A percentile compares a stretch with the other conserved stretches of the same genome.
Evolutionary conservation across 306 rosid genomes (phyloP).

Genomic region (Prunus mume): DNA sequence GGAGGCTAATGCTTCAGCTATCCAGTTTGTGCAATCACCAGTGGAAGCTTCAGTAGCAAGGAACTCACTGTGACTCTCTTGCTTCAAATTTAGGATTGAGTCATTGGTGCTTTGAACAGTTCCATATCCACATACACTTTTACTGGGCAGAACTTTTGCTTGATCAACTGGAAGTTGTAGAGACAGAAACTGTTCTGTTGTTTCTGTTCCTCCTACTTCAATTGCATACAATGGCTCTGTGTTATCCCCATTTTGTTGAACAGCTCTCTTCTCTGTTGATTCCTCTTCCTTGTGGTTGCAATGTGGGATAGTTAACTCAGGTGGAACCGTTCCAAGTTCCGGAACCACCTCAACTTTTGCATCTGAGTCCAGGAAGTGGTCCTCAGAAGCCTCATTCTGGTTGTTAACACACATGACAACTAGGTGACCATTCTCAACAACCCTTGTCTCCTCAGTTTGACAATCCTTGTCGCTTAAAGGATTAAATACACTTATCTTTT

Average conservation of each 20-base stretch:
- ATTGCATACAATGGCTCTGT: conserved; percentile 28
- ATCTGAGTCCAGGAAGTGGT: conserved; percentile 20
- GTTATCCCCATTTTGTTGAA: conserved; percentile 27
- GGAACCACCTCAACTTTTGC: conserved; percentile 20
- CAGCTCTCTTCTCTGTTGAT: conserved; percentile 7
- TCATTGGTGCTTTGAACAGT: conserved; percentile 17
- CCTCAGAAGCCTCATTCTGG: conserved; percentile 34
- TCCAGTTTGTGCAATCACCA: conserved; percentile 33
- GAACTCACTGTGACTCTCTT: conserved; percentile 19
- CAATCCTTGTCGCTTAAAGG: conserved; percentile 14
- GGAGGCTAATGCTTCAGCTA: conserved; percentile 27
- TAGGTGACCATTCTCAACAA: conserved; percentile 23
- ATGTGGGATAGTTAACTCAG: conserved; percentile 17
- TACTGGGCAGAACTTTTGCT: conserved; percentile 23
- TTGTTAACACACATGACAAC: conserved; percentile 18
- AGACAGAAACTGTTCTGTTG: conserved; percentile 17
- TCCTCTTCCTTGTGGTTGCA: conserved; percentile 21
- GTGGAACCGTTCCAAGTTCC: conserved; percentile 23
- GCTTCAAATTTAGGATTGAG: conserved; percentile 25
- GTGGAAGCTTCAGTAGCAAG: conserved; percentile 17
- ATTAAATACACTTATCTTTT: conserved; percentile 11
- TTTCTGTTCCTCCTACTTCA: conserved; percentile 23
- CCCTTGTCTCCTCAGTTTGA: conserved; percentile 26
- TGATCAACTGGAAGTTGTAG: conserved; percentile 15
- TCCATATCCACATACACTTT: conserved; percentile 11